These are phyloP conservation scores for Delphinella strobiligena DNA, from an alignment of 2,329 filamentous ascomycete genomes.

Conservation along the genomic window DNA sequence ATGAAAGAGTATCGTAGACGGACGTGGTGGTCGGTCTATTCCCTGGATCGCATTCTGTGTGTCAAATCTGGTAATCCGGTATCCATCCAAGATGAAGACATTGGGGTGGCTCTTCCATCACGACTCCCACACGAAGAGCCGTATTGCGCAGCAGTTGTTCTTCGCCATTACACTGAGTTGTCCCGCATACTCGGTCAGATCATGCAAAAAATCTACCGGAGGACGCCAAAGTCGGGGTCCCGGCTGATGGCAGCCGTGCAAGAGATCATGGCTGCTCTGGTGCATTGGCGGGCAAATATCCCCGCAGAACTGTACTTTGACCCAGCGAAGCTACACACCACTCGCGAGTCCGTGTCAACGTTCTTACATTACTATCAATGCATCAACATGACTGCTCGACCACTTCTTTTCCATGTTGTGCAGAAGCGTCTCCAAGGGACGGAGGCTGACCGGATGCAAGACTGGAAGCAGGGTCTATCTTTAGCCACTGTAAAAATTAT, in stretches of 20 bases:
- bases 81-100: slow-evolving; percentile 43
- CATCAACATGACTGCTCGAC: slow-evolving; percentile 45
- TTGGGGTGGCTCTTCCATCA: slow-evolving; percentile 30
- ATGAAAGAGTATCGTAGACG: slow-evolving; percentile 39
- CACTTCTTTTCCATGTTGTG: slow-evolving; percentile 42
- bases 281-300: slow-evolving; percentile 37
- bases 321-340: slow-evolving; percentile 19
- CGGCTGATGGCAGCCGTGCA: slow-evolving; percentile 40
- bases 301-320: slow-evolving; percentile 29
- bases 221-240: slow-evolving; percentile 33
- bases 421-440: slow-evolving; percentile 33
- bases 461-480: slow-evolving; percentile 38
- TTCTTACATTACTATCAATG: slow-evolving; percentile 46
- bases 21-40: slow-evolving; percentile 47
- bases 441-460: slow-evolving; percentile 14
- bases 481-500: slow-evolving; percentile 39
- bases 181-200: slow-evolving; percentile 42
- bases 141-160: slow-evolving; percentile 35
- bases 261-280: slow-evolving; percentile 37
- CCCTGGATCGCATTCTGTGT: slow-evolving; percentile 40
- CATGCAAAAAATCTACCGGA: slow-evolving; percentile 38
- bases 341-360: slow-evolving; percentile 40
- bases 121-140: slow-evolving; percentile 26
- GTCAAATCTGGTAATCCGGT: slow-evolving; percentile 45
- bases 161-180: slow-evolving; percentile 41